Evolutionary conservation across 2,329 filamentous ascomycete genomes (phyloP).

Genomic region (Monilinia aucupariae): DNA sequence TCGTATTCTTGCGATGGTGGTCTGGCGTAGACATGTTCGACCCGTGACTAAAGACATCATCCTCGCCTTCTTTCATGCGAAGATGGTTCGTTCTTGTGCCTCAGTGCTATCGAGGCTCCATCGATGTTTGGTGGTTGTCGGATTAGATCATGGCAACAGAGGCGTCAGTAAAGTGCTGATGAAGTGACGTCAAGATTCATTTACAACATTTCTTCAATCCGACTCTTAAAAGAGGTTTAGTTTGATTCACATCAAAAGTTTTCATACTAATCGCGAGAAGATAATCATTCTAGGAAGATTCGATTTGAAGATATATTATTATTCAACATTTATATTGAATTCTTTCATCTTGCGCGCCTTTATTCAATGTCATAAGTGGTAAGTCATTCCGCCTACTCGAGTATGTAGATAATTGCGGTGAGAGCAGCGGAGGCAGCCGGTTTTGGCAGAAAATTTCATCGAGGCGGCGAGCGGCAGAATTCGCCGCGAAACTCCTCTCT

Average conservation of each 20-base stretch:
- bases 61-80: slow-evolving; percentile 40
- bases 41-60: slow-evolving; percentile 40
- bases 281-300: neutral
- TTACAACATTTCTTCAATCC: neutral
- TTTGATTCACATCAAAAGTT: neutral
- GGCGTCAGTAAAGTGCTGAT: slow-evolving; percentile 5
- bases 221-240: neutral
- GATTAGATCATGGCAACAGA: neutral
- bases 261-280: neutral
- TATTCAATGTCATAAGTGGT: slow-evolving; percentile 10
- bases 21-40: slow-evolving; percentile 41
- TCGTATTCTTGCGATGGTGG: slow-evolving; percentile 32
- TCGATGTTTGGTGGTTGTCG: slow-evolving; percentile 15
- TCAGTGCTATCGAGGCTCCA: slow-evolving; percentile 28
- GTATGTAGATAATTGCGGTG: no score
- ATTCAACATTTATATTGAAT: neutral
- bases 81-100: neutral
- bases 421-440: neutral
- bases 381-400: no score
- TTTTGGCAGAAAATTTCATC: slow-evolving; percentile 7
- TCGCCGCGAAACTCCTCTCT: neutral
- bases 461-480: neutral
- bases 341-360: neutral
- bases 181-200: slow-evolving; percentile 13
- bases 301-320: neutral